A percentile compares a stretch with the other conserved stretches of the same genome.
Conservation (phyloP, 2,329 filamentous ascomycete species). For the Diaporthe ilicicola region DNA sequence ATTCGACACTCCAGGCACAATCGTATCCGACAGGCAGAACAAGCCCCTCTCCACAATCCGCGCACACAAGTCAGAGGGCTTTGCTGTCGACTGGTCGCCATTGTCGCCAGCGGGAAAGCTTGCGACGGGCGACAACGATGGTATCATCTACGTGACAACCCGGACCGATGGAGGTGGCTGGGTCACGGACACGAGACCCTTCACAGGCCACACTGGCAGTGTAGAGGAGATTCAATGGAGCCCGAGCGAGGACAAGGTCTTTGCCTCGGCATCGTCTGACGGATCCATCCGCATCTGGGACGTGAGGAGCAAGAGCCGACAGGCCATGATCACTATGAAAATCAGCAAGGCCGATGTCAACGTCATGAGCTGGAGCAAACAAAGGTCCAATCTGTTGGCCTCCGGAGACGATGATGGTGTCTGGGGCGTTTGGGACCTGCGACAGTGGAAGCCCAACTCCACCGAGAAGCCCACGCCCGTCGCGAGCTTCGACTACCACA, state of each 20-base stretch:
- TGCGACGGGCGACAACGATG: conserved; percentile 89
- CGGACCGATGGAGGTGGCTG: conserved; percentile 88
- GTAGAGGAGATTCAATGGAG: conserved; percentile 98
- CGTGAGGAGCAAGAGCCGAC: conserved; percentile 86
- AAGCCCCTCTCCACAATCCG: conserved; percentile 88
- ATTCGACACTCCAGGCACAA: conserved; percentile 88
- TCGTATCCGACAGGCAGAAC: conserved; percentile 82
- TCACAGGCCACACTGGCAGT: conserved; percentile 83
- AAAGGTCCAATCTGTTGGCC: conserved; percentile 88
- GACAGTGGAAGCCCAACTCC: conserved; percentile 84
- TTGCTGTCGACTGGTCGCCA: conserved; percentile 96
- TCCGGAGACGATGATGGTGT: conserved; percentile 92
- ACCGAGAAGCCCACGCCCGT: conserved; percentile 75
- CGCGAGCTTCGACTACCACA: conserved; percentile 95
- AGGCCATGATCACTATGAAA: conserved; percentile 86
- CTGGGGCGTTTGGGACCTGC: conserved; percentile 96
- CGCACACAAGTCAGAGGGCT: conserved; percentile 93
- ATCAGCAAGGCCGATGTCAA: conserved; percentile 90
- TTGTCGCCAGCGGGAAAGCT: conserved; percentile 83
- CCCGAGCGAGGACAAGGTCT: conserved; percentile 90
- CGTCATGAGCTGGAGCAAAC: conserved; percentile 92
- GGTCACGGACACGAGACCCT: conserved; percentile 84
- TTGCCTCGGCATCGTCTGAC: conserved; percentile 92
- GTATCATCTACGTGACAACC: conserved; percentile 87
- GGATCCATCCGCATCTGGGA: conserved; percentile 98